Evolutionary conservation across 129 eudicot genomes (phyloP), one percentile per base, ranked within the genome.

Genomic region (Helianthus tuberosus): DNA sequence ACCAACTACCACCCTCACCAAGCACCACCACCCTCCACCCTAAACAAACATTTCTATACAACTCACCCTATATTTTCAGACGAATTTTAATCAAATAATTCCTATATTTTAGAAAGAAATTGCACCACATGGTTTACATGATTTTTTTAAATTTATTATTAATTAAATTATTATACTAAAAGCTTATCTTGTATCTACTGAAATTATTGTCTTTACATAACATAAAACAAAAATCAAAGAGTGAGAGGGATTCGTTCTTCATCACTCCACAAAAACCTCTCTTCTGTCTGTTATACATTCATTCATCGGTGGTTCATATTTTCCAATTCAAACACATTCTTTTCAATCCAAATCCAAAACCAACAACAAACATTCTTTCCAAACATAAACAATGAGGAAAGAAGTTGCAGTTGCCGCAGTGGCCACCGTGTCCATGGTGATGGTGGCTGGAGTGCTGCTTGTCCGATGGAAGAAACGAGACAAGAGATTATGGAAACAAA

Each of bases 341-440:
- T 16, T 17, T 15, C 47, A 23, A 23, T n/a, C n/a, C n/a, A n/a
- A n/a, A n/a, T 78, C 82, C 82, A 71, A 52, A 62, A 51, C 48
- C 54, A 47, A 17, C n/a, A 38, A 49, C 47, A 54, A 38, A 49
- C 35, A 54, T 44, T 17, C 41, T 13, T 14, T 20, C n/a, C n/a
- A n/a, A n/a, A n/a, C n/a, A n/a, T n/a, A n/a, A n/a, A 23, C n/a
- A 32, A 86, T 86, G 87, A 85, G 84, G 85, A 87, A 81, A 72
- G 86, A 85, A 74, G 84, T 44, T 63, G 78, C 71, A 13, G 88
- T 72, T 15, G 81, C 72, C 5, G 78, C 81, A 2, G 79, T 81
- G 66, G 74, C 93, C 1, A 76, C 86, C 39, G 89, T 81, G 25
- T 81, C 92, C 0, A 63, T 90, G 16, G 79, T 77, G 74, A 85